Evolutionary conservation across 2,329 filamentous ascomycete genomes (phyloP).

Genomic region (Xylaria sp.): DNA sequence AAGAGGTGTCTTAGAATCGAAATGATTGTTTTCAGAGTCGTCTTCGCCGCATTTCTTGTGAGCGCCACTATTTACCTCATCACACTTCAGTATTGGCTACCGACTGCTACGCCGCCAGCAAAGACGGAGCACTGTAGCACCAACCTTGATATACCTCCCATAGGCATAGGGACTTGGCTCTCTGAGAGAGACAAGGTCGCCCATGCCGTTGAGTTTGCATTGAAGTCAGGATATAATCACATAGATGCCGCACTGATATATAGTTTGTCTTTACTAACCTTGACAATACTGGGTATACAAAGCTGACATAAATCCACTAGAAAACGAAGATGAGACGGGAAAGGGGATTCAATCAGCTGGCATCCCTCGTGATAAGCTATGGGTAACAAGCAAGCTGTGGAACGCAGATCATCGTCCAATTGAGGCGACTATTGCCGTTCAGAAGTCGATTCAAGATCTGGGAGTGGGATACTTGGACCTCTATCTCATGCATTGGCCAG

Average conservation of each 20-base stretch:
- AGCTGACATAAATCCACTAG: conserved; percentile 34
- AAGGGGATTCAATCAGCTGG: conserved; percentile 58
- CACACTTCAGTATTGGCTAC: conserved; percentile 10
- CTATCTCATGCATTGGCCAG: conserved; percentile 60
- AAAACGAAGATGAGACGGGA: conserved; percentile 60
- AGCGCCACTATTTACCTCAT: conserved; percentile 16
- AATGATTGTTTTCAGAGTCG: conserved; percentile 24
- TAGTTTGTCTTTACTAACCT: conserved; percentile 31
- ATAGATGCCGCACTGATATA: conserved; percentile 48
- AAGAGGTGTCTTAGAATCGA: background rate
- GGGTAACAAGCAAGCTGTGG: conserved; percentile 57
- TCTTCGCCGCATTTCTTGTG: conserved; percentile 21
- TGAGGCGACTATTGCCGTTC: conserved; percentile 57
- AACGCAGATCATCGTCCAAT: conserved; percentile 46
- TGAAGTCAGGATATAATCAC: conserved; percentile 46
- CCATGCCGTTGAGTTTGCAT: conserved; percentile 46
- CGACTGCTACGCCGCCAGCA: conserved; percentile 17
- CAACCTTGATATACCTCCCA: conserved; percentile 42
- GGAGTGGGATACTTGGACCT: conserved; percentile 62
- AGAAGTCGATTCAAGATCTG: conserved; percentile 59
- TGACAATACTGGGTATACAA: background rate
- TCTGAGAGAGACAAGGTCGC: conserved; percentile 46
- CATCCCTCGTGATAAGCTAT: conserved; percentile 64
- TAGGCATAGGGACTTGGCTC: conserved; percentile 49
- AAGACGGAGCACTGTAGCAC: conserved; percentile 19